Base-by-base conservation (phyloP, 2,329 filamentous ascomycete species). In the Neonectria coccinea region DNA sequence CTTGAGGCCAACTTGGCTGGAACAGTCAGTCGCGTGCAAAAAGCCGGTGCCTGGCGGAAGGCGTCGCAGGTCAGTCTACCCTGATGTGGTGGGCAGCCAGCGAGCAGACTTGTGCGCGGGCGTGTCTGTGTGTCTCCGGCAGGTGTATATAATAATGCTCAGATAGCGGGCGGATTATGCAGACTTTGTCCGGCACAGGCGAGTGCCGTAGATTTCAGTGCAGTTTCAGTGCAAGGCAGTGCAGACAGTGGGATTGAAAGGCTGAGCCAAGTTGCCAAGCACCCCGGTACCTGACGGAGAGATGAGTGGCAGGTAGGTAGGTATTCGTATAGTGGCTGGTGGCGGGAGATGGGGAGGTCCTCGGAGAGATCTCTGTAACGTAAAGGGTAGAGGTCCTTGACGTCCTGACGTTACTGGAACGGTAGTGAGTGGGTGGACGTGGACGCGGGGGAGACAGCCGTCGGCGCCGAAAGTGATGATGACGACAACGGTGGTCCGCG, bases 1-100 rank as follows among this genome's bases (percentile, higher is more conserved):
- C 51, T 57, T 55, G 42, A 63, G 55, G 60, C 55, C 60, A 63
- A 59, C 18, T 50, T 54, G 60, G 55, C 55, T 18, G 42, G 47
- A 57, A 52, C 53, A 14, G 47, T 57, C 33, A 14, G 47, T 57
- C 33, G 47, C 39, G 59, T 47, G 41, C 39, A 14, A 29, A 57
- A 29, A 20, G 47, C 47, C 53, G 59, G 47, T 58, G 54, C 48
- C 60, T 63, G 48, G 42, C 55, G 44, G 36, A 51, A 36, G 61
- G 51, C 45, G 50, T 64, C 56, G 61, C 58, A 64, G 51, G 54
- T 64, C 42, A 45, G 44, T 47, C 56, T 42, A 57, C 51, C 48
- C 25, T 56, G 20, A 36, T 25, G 51, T 18, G 61, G 41, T 31
- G 22, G 57, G 45, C 20, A 36, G 25, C 44, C 50, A 25, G 25